Evolutionary conservation across 2,329 filamentous ascomycete genomes (phyloP).

Genomic region (Penicillium sp.): DNA sequence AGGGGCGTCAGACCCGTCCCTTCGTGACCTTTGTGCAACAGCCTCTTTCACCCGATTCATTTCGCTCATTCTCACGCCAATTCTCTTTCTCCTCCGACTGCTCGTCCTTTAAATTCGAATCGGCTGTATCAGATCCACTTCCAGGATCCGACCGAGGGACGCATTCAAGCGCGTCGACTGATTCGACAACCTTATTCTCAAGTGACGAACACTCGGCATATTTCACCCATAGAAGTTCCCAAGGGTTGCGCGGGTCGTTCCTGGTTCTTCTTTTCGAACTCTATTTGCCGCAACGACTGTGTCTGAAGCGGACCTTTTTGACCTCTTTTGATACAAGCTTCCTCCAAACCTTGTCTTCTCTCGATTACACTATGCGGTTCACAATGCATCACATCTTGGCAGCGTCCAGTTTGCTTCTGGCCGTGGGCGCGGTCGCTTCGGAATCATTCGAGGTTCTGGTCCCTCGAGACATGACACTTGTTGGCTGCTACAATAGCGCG

Average conservation of each 20-base stretch:
- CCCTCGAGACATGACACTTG: conserved; percentile 24
- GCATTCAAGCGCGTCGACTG: too few species aligned
- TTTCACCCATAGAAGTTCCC: conserved; percentile 15
- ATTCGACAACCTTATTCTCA: too few species aligned
- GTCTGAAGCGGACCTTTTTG: conserved; percentile 20
- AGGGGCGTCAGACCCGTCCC: conserved; percentile 4
- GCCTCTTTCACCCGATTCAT: conserved; percentile 7
- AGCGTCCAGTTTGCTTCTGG: conserved; percentile 28
- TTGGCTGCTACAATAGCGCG: conserved; percentile 54
- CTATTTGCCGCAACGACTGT: conserved; percentile 18
- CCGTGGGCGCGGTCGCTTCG: conserved; percentile 19
- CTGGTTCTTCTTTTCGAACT: conserved; percentile 23
- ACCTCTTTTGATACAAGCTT: conserved; percentile 10
- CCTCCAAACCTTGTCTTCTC: conserved; percentile 2
- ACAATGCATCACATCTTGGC: conserved; percentile 26
- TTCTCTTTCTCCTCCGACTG: too few species aligned
- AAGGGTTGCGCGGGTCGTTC: conserved; percentile 43
- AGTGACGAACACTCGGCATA: too few species aligned
- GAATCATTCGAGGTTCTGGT: conserved; percentile 18
- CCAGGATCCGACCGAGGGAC: too few species aligned
- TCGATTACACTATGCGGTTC: conserved; percentile 28
- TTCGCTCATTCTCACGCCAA: too few species aligned
- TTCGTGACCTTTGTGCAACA: conserved; percentile 5
- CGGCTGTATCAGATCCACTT: too few species aligned
- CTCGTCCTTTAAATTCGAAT: too few species aligned